Conservation (phyloP, 2,329 filamentous ascomycete genomes). For the Fusarium brachygibbosum region DNA sequence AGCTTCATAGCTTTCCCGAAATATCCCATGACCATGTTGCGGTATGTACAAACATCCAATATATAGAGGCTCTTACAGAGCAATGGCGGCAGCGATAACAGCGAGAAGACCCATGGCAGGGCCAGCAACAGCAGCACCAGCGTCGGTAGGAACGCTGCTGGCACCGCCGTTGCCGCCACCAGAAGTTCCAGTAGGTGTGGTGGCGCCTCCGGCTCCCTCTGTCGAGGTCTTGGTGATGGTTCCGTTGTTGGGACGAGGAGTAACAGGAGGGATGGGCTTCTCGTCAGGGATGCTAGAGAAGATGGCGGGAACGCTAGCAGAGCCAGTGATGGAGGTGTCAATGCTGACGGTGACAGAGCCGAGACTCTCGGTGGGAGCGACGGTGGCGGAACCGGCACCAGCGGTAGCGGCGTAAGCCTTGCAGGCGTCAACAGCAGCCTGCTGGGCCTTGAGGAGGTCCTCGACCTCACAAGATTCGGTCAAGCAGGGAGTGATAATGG, state of each 20-base stretch:
- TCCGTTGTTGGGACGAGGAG: conserved; percentile 30
- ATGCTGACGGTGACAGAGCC: conserved; percentile 28
- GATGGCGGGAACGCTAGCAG: conserved; percentile 31
- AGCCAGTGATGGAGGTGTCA: conserved; percentile 33
- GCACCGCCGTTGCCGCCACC: background rate
- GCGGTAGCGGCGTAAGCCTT: conserved; percentile 40
- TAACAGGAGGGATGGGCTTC: conserved; percentile 18
- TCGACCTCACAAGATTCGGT: conserved; percentile 52
- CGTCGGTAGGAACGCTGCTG: conserved; percentile 27
- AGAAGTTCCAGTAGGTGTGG: conserved; percentile 24
- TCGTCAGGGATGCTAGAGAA: conserved; percentile 31
- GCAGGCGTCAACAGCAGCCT: conserved; percentile 52
- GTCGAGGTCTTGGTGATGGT: conserved; percentile 23
- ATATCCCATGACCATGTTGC: conserved; percentile 1
- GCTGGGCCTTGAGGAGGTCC: conserved; percentile 52
- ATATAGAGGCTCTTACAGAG: conserved; percentile 49
- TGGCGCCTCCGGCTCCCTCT: conserved; percentile 1
- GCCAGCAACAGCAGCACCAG: conserved; percentile 44
- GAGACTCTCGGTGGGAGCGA: conserved; percentile 9
- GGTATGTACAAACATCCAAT: background rate
- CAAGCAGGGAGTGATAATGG: conserved; percentile 52
- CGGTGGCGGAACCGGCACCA: conserved; percentile 18
- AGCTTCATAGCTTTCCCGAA: conserved; percentile 3
- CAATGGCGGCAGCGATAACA: conserved; percentile 51
- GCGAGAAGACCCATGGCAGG: conserved; percentile 52